Evolutionary conservation across 2,329 filamentous ascomycete genomes (phyloP).

Genomic region (Simplicillium sp.): DNA sequence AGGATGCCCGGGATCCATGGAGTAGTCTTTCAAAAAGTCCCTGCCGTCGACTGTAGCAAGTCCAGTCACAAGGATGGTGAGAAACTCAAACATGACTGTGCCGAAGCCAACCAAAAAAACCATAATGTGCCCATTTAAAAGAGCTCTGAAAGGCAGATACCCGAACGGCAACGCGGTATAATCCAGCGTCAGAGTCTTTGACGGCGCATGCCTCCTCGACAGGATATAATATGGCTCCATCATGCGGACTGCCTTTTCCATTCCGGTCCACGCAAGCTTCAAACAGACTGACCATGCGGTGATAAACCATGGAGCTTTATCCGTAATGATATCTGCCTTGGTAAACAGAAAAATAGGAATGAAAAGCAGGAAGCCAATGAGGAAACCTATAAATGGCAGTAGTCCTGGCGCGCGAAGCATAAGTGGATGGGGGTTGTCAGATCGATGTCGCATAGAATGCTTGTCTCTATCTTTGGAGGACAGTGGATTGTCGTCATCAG

Average conservation of each 20-base stretch:
- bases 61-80: constrained; percentile 60
- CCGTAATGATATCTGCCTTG: constrained; percentile 40
- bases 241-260: constrained; percentile 63
- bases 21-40: constrained; percentile 37
- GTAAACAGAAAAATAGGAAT: constrained; percentile 57
- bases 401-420: constrained; percentile 55
- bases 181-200: constrained; percentile 59
- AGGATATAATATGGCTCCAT: constrained; percentile 68
- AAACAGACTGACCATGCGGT: constrained; percentile 57
- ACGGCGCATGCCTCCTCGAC: constrained; percentile 53
- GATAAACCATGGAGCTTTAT: constrained; percentile 55
- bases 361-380: constrained; percentile 45
- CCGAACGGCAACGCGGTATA: constrained; percentile 65
- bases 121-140: constrained; percentile 54
- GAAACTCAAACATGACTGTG: constrained; percentile 61
- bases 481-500: constrained; percentile 42
- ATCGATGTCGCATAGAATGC: constrained; percentile 39
- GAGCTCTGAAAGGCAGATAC: constrained; percentile 51
- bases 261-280: constrained; percentile 58
- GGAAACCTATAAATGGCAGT: constrained; percentile 48
- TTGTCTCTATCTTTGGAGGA: constrained; percentile 32
- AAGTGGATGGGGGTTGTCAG: constrained; percentile 56
- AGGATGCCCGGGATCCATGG: constrained; percentile 1
- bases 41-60: constrained; percentile 56
- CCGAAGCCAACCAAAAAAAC: constrained; percentile 62